A percentile compares a stretch with the other conserved stretches of the same genome.
Conservation (phyloP, 164 flowering plant species). For the Cinnamomum chago region DNA sequence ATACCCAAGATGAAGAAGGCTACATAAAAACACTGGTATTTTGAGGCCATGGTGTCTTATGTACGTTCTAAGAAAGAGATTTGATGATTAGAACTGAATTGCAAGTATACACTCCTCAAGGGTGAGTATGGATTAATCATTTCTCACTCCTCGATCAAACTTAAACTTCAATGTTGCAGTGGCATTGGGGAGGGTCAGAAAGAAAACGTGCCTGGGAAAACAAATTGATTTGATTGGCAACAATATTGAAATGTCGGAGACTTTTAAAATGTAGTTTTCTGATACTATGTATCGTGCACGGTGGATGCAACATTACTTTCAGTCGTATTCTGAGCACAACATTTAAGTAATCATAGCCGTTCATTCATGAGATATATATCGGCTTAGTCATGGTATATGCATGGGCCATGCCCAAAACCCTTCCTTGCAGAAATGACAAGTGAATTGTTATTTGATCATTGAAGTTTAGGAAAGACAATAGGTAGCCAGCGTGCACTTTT, state of each 20-base stretch:
- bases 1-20: constrained; percentile 11
- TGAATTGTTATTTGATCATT: too few relatives aligned
- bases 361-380: too few relatives aligned
- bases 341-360: too few relatives aligned
- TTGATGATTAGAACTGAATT: neutral
- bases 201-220: neutral
- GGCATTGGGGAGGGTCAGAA: neutral
- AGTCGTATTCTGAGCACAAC: too few relatives aligned
- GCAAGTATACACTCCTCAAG: neutral
- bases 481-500: too few relatives aligned
- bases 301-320: too few relatives aligned
- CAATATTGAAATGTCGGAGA: neutral
- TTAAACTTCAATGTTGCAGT: neutral
- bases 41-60: neutral
- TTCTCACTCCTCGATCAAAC: neutral
- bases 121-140: neutral
- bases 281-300: too few relatives aligned
- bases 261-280: too few relatives aligned
- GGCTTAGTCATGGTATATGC: too few relatives aligned
- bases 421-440: too few relatives aligned
- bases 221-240: neutral
- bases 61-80: neutral
- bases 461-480: too few relatives aligned
- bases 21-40: neutral
- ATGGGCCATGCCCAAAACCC: too few relatives aligned